phyloP scores from a whole-genome alignment of 2,329 filamentous ascomycete genomes.

The Thielaviopsis ethacetica region DNA sequence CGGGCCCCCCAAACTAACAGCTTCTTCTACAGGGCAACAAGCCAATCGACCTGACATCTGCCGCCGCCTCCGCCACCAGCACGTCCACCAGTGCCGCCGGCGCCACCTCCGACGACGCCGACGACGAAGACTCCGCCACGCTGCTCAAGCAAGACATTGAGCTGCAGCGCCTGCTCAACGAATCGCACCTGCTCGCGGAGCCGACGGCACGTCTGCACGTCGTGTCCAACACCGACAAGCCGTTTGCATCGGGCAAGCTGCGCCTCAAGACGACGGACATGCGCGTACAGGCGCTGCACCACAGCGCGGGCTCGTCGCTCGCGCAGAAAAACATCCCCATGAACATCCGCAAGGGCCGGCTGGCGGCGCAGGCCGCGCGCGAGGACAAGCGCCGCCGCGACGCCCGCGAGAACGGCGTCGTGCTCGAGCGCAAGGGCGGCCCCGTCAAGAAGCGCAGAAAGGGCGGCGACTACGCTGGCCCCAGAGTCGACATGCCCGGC shows the following conservation, averaged over 20 bases:
- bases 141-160: slow-evolving; percentile 86
- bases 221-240: slow-evolving; percentile 20
- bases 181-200: slow-evolving; percentile 64
- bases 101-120: slow-evolving; percentile 16
- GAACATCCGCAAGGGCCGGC: slow-evolving; percentile 71
- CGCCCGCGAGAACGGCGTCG: slow-evolving; percentile 78
- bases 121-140: slow-evolving; percentile 41
- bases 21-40: slow-evolving; percentile 13
- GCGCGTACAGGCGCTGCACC: slow-evolving; percentile 53
- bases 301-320: slow-evolving; percentile 58
- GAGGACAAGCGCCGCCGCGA: slow-evolving; percentile 60
- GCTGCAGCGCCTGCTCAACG: slow-evolving; percentile 74
- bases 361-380: slow-evolving; percentile 42
- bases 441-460: slow-evolving; percentile 24
- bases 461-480: slow-evolving; percentile 30
- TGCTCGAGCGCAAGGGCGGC: slow-evolving; percentile 47
- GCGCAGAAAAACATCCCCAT: slow-evolving; percentile 81
- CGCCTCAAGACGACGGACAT: slow-evolving; percentile 72
- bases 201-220: slow-evolving; percentile 31
- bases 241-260: slow-evolving; percentile 47
- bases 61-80: slow-evolving; percentile 15
- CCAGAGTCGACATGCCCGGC: slow-evolving; percentile 55
- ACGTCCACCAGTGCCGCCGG: slow-evolving; percentile 6
- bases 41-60: slow-evolving; percentile 34
- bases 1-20: background rate